Evolutionary conservation across 2,329 filamentous ascomycete species (phyloP).

Genomic region (Neofusicoccum laricinum): DNA sequence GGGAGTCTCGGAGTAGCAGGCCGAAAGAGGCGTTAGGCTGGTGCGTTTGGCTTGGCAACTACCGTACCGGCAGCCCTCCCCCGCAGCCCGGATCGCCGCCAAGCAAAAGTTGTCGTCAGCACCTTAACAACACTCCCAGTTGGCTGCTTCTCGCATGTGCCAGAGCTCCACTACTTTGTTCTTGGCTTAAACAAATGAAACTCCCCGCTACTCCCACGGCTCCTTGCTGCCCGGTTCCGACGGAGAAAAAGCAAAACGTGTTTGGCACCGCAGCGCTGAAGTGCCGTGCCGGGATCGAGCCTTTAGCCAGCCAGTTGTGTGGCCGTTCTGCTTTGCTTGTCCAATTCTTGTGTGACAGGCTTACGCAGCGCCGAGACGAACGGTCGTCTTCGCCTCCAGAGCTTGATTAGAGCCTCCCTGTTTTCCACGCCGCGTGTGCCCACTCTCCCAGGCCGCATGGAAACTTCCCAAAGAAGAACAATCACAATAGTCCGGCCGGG

Average conservation of each 20-base stretch:
- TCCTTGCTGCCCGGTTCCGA: not conserved
- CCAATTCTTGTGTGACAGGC: slow-evolving; percentile 2
- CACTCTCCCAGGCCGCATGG: not conserved
- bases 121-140: slow-evolving; percentile 5
- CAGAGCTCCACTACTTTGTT: not conserved
- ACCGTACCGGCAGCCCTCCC: not conserved
- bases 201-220: not conserved
- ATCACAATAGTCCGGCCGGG: not conserved
- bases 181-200: not conserved
- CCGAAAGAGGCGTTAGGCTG: not conserved
- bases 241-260: not conserved
- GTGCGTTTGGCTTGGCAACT: not conserved
- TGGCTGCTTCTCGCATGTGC: slow-evolving; percentile 3
- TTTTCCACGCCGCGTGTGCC: not conserved
- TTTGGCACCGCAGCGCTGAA: not conserved
- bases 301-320: not conserved
- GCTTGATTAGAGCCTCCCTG: not conserved
- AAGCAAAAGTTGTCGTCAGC: slow-evolving; percentile 13
- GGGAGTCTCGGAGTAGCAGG: not conserved
- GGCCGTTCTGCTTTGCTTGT: not conserved
- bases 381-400: not conserved
- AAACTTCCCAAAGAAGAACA: not conserved
- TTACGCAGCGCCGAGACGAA: slow-evolving; percentile 1
- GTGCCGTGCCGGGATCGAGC: not conserved
- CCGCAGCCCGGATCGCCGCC: not conserved